Base-by-base conservation (phyloP, 768 basidiomycete genomes). In the Phylloporus arenicola region DNA sequence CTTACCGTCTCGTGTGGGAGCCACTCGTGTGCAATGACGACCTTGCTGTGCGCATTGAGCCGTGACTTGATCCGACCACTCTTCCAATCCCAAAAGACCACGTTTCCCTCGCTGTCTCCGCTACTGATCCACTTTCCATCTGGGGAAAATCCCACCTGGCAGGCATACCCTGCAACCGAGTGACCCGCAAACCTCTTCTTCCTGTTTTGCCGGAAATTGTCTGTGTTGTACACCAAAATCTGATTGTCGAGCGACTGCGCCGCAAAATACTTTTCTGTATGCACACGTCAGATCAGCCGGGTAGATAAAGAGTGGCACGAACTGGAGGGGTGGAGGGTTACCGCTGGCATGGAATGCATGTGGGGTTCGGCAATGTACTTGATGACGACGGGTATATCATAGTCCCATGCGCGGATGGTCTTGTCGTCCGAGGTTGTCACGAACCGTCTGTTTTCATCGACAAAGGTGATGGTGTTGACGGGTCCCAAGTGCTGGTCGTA, bases 61-160 rank as follows among this genome's bases (percentile, higher is more conserved):
- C 91, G 76, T 48, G 88, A 92, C 72, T 94, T 91, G 68, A 98
- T 93, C 55, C 91, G 83, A 2, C 93, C 90, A n/a, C 86, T 94
- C 72, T 96, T 98, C 90, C 92, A 99, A 68, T 98, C 96, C 96
- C 96, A 99, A 69, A 97, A 95, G 3, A 97, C 88, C 38, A 99
- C 78, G 66, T 96, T 93, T 9, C 96, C 96, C 58, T 86, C 84
- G 10, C 90, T 89, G 61, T 97, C 95, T 25, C 96, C 96, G 51
- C 92, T 94, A 62, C 91, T 94, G 61, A 99, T 88, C 88, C 92
- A 98, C 69, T 92, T 92, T 3, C 96, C 96, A 65, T 99, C 96
- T 1, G 96, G 93, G 16, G 94, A 96, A 71, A 99, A 99, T 24
- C 91, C 94, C 29, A 97, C 86, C 63, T 93, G 88, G 64, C 93